Evolutionary conservation across 257 asterid genomes (phyloP), one percentile per base, ranked within the genome.

Genomic region (Nicotiana knightiana): DNA sequence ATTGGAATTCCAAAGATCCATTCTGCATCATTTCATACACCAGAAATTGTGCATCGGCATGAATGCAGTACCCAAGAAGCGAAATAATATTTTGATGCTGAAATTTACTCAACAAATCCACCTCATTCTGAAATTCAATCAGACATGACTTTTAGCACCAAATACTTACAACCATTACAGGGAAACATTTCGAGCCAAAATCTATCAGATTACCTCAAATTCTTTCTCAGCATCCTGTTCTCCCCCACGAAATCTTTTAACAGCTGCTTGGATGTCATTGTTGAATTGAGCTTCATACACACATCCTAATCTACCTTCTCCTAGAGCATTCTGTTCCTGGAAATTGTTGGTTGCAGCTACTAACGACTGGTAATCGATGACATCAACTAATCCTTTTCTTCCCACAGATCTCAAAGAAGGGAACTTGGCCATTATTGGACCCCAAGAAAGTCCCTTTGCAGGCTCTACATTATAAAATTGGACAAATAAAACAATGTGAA

Each of bases 11-110:
- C 83, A 96, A 78, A 33, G 98, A 92, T 8, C 98, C 94, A 35
- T 91, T 90, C 90, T 89, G 95, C 98, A 96, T 94, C 92, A 96
- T 84, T 86, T 96, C 98, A 78, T 94, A 96, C 54, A 94, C 91
- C 87, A 96, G 85, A 89, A 94, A 93, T 64, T 92, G 90, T 8
- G 88, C 86, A 83, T 91, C 93, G 2, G 88, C 93, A 39, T 90
- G 92, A 76, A 89, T 83, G 82, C 97, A 96, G 66, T 91, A 93
- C 76, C 99, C 99, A 81, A 96, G 88, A 53, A 96, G 98, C 58
- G 91, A 85, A 80, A 94, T 94, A 85, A 96, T 76, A 66, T 96
- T 96, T 39, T 93, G 98, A 86, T 96, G 98, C 86, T 84, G 92
- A 84, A 91, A 87, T 86, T 90, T 96, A 80, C 95, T 89, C 91